Conservation (phyloP, 75 land plant species). For the Sequoia sempervirens region DNA sequence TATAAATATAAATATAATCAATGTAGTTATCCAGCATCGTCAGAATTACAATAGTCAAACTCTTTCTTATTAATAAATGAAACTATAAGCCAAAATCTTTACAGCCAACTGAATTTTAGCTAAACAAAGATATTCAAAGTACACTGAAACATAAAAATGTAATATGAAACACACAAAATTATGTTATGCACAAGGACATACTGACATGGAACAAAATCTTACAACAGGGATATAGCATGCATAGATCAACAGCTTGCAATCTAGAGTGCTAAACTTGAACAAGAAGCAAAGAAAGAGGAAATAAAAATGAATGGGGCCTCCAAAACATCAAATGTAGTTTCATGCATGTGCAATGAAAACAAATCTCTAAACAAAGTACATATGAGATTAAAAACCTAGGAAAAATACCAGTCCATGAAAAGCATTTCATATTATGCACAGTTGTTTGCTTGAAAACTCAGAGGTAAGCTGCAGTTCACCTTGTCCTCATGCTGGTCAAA, state of each 20-base stretch:
- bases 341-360: neutral
- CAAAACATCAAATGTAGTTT: neutral
- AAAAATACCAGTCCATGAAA: neutral
- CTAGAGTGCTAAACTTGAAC: neutral
- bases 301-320: neutral
- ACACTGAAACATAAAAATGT: neutral
- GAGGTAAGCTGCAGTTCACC: conserved; percentile 29
- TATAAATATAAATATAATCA: neutral
- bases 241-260: neutral
- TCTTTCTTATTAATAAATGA: neutral
- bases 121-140: neutral
- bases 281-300: neutral
- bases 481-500: conserved; percentile 93
- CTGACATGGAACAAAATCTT: neutral
- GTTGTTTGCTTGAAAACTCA: neutral
- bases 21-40: neutral
- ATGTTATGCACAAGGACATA: neutral
- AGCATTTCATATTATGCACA: neutral
- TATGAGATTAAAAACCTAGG: neutral
- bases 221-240: neutral
- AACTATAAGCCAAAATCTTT: neutral
- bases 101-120: neutral
- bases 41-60: neutral
- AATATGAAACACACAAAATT: neutral
- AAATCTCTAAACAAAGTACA: neutral